Evolutionary conservation across 768 basidiomycete genomes (phyloP).

Genomic region (Dioszegia hungarica): DNA sequence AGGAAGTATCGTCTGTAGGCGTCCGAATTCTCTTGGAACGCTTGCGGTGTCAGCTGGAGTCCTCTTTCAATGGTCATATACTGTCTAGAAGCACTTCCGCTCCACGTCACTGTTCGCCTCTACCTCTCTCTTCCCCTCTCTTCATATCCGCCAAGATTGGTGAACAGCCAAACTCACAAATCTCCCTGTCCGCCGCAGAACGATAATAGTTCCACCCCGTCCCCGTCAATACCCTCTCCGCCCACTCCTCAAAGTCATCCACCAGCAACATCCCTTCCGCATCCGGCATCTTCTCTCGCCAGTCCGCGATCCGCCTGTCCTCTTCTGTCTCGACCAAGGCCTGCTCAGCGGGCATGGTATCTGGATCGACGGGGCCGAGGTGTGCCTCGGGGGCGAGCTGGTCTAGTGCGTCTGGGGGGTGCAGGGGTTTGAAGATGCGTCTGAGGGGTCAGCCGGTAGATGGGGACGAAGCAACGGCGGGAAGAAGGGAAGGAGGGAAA

Average conservation of each 20-base stretch:
- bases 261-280: constrained; percentile 48
- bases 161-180: constrained; percentile 36
- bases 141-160: too few relatives aligned
- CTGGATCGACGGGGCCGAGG: constrained; percentile 50
- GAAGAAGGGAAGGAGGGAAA: background rate
- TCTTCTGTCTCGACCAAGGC: constrained; percentile 40
- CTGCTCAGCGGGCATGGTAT: constrained; percentile 31
- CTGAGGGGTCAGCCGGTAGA: constrained; percentile 14
- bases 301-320: constrained; percentile 41
- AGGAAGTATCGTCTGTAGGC: constrained; percentile 48
- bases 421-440: constrained; percentile 48
- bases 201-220: constrained; percentile 52
- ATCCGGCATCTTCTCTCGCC: constrained; percentile 39
- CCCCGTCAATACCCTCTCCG: constrained; percentile 47
- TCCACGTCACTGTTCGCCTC: too few relatives aligned
- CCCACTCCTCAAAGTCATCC: constrained; percentile 49
- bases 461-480: background rate
- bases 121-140: too few relatives aligned
- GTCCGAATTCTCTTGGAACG: constrained; percentile 39
- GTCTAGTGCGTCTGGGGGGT: constrained; percentile 48
- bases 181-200: constrained; percentile 41
- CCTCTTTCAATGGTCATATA: too few relatives aligned
- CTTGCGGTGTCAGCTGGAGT: constrained; percentile 14
- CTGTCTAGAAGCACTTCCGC: too few relatives aligned
- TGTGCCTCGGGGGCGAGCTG: constrained; percentile 36